A percentile compares a stretch with the other conserved stretches of the same genome.
phyloP scores from a whole-genome alignment of 371 early-diverging fungal genomes.

The Mucor saturninus region DNA sequence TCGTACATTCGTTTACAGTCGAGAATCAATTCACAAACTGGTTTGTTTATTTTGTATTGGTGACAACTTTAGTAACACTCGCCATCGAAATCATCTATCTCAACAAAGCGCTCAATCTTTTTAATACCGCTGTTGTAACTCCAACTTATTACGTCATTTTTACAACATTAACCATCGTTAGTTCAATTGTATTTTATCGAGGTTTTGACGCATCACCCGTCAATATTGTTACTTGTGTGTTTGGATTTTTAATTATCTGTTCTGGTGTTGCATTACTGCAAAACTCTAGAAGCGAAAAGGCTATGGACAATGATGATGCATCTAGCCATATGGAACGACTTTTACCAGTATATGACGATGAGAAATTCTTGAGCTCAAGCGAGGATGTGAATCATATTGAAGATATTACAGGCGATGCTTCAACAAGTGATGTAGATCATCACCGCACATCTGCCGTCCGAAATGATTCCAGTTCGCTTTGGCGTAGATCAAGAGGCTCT shows the following conservation, averaged over 20 bases:
- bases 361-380: constrained; percentile 26
- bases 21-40: constrained; percentile 90
- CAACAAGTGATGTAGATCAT: background rate
- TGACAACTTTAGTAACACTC: constrained; percentile 78
- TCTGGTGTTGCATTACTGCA: constrained; percentile 52
- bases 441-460: background rate
- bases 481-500: constrained; percentile 22
- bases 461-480: constrained; percentile 5
- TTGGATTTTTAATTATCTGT: constrained; percentile 90
- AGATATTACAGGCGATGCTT: background rate
- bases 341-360: constrained; percentile 16
- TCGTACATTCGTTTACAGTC: constrained; percentile 81
- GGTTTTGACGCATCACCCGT: constrained; percentile 83
- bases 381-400: constrained; percentile 22
- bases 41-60: constrained; percentile 84
- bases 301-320: constrained; percentile 32
- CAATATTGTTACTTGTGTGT: constrained; percentile 83
- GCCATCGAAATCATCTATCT: constrained; percentile 93
- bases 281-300: constrained; percentile 28
- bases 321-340: constrained; percentile 11
- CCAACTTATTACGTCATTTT: constrained; percentile 94
- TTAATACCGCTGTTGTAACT: constrained; percentile 90
- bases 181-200: constrained; percentile 86
- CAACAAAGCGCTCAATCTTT: constrained; percentile 94
- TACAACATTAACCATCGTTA: constrained; percentile 90